Percentiles rank a stretch among this genome's conserved stretches.
Evolutionary conservation across 176 grass and related monocot genomes (phyloP).

Genomic region (Pharus latifolius): DNA sequence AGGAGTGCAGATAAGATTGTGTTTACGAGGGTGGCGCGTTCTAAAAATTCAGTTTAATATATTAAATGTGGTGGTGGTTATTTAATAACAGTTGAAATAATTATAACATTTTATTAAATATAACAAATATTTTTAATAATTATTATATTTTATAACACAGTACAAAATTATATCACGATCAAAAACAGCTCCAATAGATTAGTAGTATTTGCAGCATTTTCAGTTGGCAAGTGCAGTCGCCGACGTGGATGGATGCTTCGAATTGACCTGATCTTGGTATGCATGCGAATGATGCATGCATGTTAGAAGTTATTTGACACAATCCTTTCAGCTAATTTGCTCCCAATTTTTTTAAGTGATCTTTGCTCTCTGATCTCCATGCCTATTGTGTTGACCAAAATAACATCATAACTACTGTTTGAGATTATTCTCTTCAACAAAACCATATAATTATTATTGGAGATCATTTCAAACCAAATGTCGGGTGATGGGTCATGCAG

Average conservation of each 20-base stretch:
- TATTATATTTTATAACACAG: too few species aligned
- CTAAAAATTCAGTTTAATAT: too few species aligned
- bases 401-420: constrained; percentile 7
- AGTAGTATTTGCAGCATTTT: not conserved
- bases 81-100: too few species aligned
- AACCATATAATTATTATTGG: not conserved
- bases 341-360: not conserved
- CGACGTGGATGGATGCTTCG: not conserved
- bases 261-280: not conserved
- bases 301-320: constrained; percentile 20
- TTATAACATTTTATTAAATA: too few species aligned
- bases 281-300: too few species aligned
- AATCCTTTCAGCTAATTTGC: constrained; percentile 13
- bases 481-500: constrained; percentile 16
- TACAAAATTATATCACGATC: too few species aligned
- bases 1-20: too few species aligned
- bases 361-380: not conserved
- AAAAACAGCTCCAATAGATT: too few species aligned
- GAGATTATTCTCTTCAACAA: not conserved
- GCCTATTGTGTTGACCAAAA: constrained; percentile 30
- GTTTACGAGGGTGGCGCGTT: too few species aligned
- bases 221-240: not conserved
- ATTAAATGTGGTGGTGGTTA: too few species aligned
- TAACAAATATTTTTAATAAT: too few species aligned
- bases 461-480: not conserved